Base-by-base conservation (phyloP, 2,329 filamentous ascomycete genomes). In the Dactylellina sp. region DNA sequence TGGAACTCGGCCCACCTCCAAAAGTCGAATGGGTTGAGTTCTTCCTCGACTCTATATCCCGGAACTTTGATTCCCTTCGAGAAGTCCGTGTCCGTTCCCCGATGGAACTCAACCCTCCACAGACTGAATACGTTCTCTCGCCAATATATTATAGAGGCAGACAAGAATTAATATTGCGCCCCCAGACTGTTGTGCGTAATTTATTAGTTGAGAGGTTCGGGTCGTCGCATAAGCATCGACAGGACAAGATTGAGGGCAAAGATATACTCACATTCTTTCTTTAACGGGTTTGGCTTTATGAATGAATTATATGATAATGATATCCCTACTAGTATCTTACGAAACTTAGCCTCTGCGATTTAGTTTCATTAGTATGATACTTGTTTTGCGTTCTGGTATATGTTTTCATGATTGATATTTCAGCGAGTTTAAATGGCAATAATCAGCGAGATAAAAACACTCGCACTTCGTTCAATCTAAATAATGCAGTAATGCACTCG, bases 1-100 rank as follows among this genome's bases (percentile, higher is more conserved):
- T 28, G 14, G 50, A 55, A 40, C 39, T 55, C 18, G 50, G 50
- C 16, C 37, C 50, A 7, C 50, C 50, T 1, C 50, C 50, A 1
- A 55, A 55, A 40, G 20, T 55, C 11, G 50, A 55, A 55, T 55
- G 50, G 50, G 35, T 55, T 11, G 50, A 55, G 35, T 55, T 55
- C 25, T 55, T 55, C 18, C 16, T 55, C 16, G 50, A 55, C 35
- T 12, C 50, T 7, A 55, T 40, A 55, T 55, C 11, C 35, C 50
- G n/a, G 14, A 40, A 55, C 11, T 55, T 40, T 11, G 20, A 39
- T n/a, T 39, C 25, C 18, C 20, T 55, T 14, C 50, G 50, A 16
- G 50, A 55, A 25, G 25, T 55, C 20, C 50, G 50, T 1, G 35
- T 55, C 11, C 50, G 50, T n/a, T 25, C 24, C 16, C 50, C 50